Conservation (phyloP, 805 yeast genomes). For the Saturnispora besseyi region DNA sequence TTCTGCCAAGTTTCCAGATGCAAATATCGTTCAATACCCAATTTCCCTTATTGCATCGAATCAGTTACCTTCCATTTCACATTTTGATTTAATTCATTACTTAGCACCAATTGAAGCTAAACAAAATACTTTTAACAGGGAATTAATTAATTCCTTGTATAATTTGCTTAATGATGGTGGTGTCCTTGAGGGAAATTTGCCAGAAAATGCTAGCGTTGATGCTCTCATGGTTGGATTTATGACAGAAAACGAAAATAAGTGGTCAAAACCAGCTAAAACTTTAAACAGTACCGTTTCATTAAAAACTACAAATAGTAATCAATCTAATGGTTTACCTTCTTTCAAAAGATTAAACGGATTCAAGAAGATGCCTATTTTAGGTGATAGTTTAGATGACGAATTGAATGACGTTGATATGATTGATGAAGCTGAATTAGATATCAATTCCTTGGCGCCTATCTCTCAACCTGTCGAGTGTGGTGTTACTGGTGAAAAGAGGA, state of each 20-base stretch:
- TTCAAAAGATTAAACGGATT: constrained; percentile 20
- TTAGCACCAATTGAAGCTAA: constrained; percentile 45
- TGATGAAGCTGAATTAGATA: constrained; percentile 32
- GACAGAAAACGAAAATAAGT: constrained; percentile 33
- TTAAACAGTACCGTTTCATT: constrained; percentile 16
- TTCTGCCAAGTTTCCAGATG: constrained; percentile 21
- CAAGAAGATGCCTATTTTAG: constrained; percentile 13
- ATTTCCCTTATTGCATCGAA: constrained; percentile 49
- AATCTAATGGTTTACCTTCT: constrained; percentile 18
- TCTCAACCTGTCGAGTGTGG: constrained; percentile 51
- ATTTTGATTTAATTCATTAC: constrained; percentile 41
- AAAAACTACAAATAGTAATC: constrained; percentile 10
- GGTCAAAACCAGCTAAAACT: constrained; percentile 44
- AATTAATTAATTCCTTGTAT: constrained; percentile 33
- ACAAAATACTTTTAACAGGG: constrained; percentile 37
- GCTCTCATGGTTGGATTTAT: constrained; percentile 61
- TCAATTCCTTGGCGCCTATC: constrained; percentile 30
- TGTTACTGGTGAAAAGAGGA: constrained; percentile 47
- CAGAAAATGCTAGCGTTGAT: constrained; percentile 43
- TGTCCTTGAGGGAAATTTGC: constrained; percentile 43
- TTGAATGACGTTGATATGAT: constrained; percentile 16
- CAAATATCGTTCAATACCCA: constrained; percentile 39
- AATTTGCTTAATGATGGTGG: constrained; percentile 38
- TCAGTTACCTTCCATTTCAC: constrained; percentile 26
- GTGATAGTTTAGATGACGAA: constrained; percentile 10